phyloP scores from a whole-genome alignment of 805 yeast species.

The Cyberlindnera mississippiensis region DNA sequence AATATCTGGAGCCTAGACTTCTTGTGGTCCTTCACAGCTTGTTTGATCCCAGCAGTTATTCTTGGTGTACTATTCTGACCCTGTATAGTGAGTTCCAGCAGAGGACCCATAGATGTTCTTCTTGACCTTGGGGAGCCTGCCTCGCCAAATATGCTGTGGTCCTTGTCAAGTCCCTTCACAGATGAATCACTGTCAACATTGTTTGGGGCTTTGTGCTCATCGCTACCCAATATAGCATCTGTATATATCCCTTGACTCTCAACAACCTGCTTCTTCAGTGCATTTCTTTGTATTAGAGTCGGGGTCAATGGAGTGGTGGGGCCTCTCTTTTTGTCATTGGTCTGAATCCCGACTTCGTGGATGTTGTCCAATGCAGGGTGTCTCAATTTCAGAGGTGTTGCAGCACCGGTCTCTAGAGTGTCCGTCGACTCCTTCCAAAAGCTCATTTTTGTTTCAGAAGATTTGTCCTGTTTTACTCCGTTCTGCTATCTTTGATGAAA shows the following conservation, averaged over 20 bases:
- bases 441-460: conserved; percentile 1
- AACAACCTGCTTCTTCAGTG: conserved; percentile 19
- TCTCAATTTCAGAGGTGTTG: conserved; percentile 22
- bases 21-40: conserved; percentile 25
- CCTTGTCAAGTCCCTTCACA: no score
- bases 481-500: no score
- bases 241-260: neutral
- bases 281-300: conserved; percentile 22
- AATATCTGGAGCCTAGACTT: conserved; percentile 23
- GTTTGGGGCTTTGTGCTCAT: no score
- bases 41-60: conserved; percentile 25
- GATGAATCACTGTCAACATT: no score
- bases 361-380: conserved; percentile 17
- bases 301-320: conserved; percentile 30
- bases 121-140: conserved; percentile 22
- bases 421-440: conserved; percentile 18
- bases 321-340: conserved; percentile 21
- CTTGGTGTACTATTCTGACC: conserved; percentile 20
- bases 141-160: neutral
- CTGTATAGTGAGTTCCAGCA: neutral
- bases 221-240: neutral
- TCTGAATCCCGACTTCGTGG: conserved; percentile 4
- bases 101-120: neutral
- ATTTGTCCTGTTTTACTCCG: neutral
- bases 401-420: conserved; percentile 8